Evolutionary conservation across 805 yeast species (phyloP).

Genomic region (Kluyveromyces siamensis): DNA sequence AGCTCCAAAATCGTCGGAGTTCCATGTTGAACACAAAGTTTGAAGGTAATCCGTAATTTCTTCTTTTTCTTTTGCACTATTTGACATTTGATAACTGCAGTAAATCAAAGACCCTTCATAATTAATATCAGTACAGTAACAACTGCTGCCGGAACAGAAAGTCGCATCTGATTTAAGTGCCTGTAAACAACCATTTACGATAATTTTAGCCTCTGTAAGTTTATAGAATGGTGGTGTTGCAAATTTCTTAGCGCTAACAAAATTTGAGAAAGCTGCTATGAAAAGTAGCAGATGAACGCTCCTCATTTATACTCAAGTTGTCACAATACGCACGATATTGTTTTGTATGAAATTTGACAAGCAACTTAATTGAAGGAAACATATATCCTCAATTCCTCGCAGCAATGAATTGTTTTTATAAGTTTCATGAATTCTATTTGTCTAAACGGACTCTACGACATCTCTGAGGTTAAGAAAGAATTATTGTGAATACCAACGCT

Average conservation of each 20-base stretch:
- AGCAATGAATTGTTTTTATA: too few species aligned
- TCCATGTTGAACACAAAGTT: constrained; percentile 23
- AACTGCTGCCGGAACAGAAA: constrained; percentile 3
- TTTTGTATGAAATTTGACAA: too few species aligned
- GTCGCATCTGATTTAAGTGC: not conserved
- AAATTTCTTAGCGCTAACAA: not conserved
- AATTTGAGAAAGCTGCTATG: not conserved
- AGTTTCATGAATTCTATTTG: too few species aligned
- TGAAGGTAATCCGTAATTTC: not conserved
- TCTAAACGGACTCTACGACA: too few species aligned
- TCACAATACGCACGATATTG: not conserved
- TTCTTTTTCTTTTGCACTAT: constrained; percentile 2
- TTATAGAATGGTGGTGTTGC: not conserved
- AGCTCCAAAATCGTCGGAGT: constrained; percentile 17
- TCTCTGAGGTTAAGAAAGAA: too few species aligned
- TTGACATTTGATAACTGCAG: constrained; percentile 13
- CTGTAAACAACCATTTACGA: not conserved
- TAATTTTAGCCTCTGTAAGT: not conserved
- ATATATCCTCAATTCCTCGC: too few species aligned
- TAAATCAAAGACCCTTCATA: constrained; percentile 21
- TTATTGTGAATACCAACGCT: too few species aligned
- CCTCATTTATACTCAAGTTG: not conserved
- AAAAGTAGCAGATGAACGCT: not conserved
- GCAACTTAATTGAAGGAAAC: too few species aligned
- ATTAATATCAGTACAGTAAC: constrained; percentile 17